phyloP scores from a whole-genome alignment of 495 filamentous ascomycete species.

The Hypoxylon crocopeplum region DNA sequence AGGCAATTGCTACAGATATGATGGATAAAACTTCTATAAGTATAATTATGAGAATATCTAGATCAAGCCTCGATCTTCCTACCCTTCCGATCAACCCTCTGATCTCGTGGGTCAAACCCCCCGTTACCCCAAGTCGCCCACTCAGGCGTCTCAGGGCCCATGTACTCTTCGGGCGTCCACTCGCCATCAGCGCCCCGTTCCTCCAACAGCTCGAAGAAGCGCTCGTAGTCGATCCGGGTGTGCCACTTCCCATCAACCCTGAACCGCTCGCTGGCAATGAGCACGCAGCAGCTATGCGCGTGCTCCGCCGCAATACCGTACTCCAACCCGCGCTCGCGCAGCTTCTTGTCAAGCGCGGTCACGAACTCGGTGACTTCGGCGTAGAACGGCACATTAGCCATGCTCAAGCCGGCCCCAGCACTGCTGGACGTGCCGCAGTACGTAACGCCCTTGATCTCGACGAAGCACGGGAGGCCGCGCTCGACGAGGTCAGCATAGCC shows the following conservation, averaged over 20 bases:
- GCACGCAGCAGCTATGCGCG: conserved; percentile 88
- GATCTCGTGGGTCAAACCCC: conserved; percentile 90
- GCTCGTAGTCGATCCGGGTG: conserved; percentile 86
- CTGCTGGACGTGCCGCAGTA: conserved; percentile 91
- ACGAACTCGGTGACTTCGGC: conserved; percentile 86
- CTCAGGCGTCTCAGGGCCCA: conserved; percentile 79
- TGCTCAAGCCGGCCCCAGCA: conserved; percentile 81
- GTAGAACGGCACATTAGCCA: conserved; percentile 97
- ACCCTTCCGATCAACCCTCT: conserved; percentile 83
- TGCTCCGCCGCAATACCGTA: conserved; percentile 97
- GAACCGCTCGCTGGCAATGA: conserved; percentile 83
- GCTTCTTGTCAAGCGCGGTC: conserved; percentile 67
- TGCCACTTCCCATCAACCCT: conserved; percentile 79
- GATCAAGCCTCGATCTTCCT: conserved; percentile 47
- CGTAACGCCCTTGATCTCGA: conserved; percentile 95
- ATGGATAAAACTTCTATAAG: no score
- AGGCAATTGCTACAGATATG: neutral
- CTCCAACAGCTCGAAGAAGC: conserved; percentile 86
- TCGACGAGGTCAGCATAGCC: conserved; percentile 92
- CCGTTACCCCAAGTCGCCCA: conserved; percentile 96
- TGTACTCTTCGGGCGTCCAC: conserved; percentile 89
- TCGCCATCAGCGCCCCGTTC: conserved; percentile 65
- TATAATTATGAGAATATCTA: neutral
- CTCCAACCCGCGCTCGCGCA: conserved; percentile 69
- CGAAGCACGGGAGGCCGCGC: conserved; percentile 82